Conservation (phyloP, 768 basidiomycete species). For the Phanerodontia chrysosporium region DNA sequence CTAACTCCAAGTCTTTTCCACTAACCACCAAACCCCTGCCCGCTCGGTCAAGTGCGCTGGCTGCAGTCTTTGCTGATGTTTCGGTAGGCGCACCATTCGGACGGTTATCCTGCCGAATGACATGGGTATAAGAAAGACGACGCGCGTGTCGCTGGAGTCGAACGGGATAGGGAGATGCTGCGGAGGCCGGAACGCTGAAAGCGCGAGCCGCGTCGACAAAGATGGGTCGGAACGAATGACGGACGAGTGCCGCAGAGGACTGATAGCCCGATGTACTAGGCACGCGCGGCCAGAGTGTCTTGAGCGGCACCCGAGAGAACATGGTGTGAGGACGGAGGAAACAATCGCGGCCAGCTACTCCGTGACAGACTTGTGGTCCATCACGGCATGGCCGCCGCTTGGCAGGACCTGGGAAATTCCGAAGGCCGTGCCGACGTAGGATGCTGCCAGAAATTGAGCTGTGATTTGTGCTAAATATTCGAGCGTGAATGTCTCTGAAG, state of each 20-base stretch:
- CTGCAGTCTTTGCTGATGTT: neutral
- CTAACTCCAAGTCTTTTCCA: neutral
- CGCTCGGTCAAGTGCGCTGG: neutral
- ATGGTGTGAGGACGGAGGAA: neutral
- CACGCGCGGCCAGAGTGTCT: neutral
- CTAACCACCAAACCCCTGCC: neutral
- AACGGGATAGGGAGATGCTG: neutral
- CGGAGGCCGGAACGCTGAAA: neutral
- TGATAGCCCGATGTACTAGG: neutral
- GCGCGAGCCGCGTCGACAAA: neutral
- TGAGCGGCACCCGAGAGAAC: neutral
- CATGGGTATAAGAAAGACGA: neutral
- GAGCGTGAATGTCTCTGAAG: neutral
- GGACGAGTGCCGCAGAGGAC: neutral
- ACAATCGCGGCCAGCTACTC: neutral
- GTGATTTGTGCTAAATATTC: neutral
- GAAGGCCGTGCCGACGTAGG: neutral
- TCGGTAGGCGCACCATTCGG: neutral
- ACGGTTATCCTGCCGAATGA: neutral
- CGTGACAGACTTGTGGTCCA: neutral
- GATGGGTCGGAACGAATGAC: neutral
- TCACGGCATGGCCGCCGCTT: constrained; percentile 6
- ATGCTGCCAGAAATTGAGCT: neutral
- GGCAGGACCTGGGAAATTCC: too few relatives aligned
- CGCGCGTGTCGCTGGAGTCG: neutral